Percentiles rank a stretch among this genome's conserved stretches.
Evolutionary conservation across 2,329 filamentous ascomycete species (phyloP).

Genomic region (Clonostachys solani): DNA sequence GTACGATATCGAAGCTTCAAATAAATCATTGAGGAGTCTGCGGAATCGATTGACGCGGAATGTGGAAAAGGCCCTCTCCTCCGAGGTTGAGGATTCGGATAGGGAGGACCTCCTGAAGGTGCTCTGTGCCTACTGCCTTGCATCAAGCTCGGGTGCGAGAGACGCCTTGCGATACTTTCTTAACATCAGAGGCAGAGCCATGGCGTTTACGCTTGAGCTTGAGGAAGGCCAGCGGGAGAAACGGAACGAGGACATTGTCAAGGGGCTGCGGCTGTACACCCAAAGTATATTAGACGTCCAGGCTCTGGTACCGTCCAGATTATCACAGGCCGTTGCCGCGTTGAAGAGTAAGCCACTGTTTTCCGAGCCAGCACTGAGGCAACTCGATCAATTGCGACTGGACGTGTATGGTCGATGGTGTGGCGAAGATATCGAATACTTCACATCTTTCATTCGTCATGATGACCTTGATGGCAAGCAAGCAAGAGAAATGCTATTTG

Average conservation of each 20-base stretch:
- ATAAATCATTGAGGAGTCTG: conserved; percentile 58
- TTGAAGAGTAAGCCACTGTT: conserved; percentile 70
- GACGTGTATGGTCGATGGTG: conserved; percentile 80
- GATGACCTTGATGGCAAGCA: conserved; percentile 65
- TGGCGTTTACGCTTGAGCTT: conserved; percentile 56
- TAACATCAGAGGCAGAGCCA: conserved; percentile 64
- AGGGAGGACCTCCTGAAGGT: conserved; percentile 61
- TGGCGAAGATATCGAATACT: conserved; percentile 75
- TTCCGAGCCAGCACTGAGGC: conserved; percentile 62
- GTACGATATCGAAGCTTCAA: conserved; percentile 51
- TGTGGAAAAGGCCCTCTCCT: conserved; percentile 66
- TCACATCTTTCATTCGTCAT: conserved; percentile 82
- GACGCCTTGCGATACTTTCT: conserved; percentile 80
- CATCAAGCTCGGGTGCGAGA: conserved; percentile 72
- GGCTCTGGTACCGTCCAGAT: conserved; percentile 65
- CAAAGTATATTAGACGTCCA: conserved; percentile 76
- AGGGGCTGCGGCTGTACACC: conserved; percentile 68
- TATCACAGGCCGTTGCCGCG: conserved; percentile 64
- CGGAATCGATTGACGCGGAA: conserved; percentile 60
- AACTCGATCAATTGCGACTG: conserved; percentile 66
- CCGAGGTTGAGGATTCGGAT: conserved; percentile 38
- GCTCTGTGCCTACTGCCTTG: conserved; percentile 77
- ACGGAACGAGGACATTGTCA: conserved; percentile 47
- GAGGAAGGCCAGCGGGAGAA: conserved; percentile 35
- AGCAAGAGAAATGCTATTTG: conserved; percentile 54